phyloP scores from a whole-genome alignment of 1,284 basidiomycete species.

The Ustilago cynodontis region DNA sequence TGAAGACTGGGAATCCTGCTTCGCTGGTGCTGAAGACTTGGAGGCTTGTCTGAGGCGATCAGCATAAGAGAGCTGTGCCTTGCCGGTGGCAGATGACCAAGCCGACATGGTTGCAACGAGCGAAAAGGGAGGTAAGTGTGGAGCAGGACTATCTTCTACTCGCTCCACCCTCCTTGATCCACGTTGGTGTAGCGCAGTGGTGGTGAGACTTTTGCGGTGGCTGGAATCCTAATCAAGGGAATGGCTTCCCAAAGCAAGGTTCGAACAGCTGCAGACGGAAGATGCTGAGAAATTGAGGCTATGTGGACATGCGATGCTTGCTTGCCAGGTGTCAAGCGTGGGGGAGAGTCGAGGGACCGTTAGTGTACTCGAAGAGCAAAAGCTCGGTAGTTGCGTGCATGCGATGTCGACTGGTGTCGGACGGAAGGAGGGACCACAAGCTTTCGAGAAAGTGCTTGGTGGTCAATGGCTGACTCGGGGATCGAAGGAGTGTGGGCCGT shows the following conservation, averaged over 20 bases:
- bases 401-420: neutral
- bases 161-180: slow-evolving; percentile 15
- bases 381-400: neutral
- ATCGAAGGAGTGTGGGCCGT: neutral
- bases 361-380: neutral
- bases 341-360: neutral
- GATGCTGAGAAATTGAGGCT: neutral
- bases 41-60: slow-evolving; percentile 53
- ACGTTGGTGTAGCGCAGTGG: slow-evolving; percentile 4
- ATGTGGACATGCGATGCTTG: slow-evolving; percentile 4
- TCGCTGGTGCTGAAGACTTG: slow-evolving; percentile 24
- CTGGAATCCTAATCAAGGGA: neutral
- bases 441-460: neutral
- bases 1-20: slow-evolving; percentile 10
- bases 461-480: neutral
- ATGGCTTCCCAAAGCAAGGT: neutral
- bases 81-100: slow-evolving; percentile 55
- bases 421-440: neutral
- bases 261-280: neutral
- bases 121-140: neutral
- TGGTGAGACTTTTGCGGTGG: neutral
- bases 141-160: slow-evolving; percentile 22
- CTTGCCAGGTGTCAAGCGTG: neutral
- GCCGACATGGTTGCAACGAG: slow-evolving; percentile 47
- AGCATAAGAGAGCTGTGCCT: slow-evolving; percentile 58